Evolutionary conservation across 495 filamentous ascomycete species (phyloP).

Genomic region (Neurospora hispaniola): DNA sequence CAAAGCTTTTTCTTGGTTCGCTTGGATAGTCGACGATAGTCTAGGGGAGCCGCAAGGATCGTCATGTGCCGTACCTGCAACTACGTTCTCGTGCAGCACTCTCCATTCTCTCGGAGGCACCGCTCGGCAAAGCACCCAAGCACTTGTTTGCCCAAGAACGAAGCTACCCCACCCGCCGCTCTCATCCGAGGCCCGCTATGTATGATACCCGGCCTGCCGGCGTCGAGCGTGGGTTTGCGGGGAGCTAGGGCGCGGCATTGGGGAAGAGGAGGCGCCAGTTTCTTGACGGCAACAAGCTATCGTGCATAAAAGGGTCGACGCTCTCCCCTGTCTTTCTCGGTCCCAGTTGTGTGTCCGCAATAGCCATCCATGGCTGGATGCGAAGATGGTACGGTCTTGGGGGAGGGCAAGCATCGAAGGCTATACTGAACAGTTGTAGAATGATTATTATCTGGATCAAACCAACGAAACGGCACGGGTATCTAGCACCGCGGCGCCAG

Average conservation of each 20-base stretch:
- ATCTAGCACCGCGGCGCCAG: neutral
- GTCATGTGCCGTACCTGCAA: neutral
- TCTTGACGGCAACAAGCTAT: neutral
- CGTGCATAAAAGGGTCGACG: conserved; percentile 2
- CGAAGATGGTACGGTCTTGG: too few species aligned
- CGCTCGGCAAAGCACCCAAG: neutral
- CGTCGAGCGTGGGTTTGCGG: neutral
- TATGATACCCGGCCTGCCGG: neutral
- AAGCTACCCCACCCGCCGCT: conserved; percentile 1
- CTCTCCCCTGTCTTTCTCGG: neutral
- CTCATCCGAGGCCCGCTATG: neutral
- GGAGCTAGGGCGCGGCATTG: neutral
- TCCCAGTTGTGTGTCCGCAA: conserved; percentile 3
- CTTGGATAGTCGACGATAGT: neutral
- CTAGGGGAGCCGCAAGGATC: neutral
- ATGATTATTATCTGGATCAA: neutral
- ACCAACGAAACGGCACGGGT: neutral
- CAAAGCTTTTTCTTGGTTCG: neutral
- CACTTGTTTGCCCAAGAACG: neutral
- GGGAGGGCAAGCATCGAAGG: neutral
- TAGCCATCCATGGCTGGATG: neutral
- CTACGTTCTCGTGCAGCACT: neutral
- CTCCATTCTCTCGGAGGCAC: neutral
- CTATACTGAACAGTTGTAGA: neutral
- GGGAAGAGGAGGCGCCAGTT: neutral